These are phyloP conservation scores for Dorcoceras hygrometricum DNA, from an alignment of 257 asterid species.

Conservation along the genomic window DNA sequence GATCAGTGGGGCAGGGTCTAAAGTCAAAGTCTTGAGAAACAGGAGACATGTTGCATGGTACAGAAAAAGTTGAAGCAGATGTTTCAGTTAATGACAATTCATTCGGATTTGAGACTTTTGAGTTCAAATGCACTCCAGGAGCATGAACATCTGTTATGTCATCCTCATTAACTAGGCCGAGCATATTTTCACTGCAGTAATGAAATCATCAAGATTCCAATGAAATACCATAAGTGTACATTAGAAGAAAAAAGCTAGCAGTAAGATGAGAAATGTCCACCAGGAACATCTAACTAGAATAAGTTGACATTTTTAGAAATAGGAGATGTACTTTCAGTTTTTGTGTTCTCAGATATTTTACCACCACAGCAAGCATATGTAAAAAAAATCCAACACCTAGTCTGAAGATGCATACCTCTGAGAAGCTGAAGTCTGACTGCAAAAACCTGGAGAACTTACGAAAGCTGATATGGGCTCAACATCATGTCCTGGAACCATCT, in stretches of 20 bases:
- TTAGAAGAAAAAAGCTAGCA: constrained; percentile 1
- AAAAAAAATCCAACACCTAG: constrained; percentile 14
- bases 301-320: background rate
- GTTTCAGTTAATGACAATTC: constrained; percentile 29
- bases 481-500: constrained; percentile 32
- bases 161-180: constrained; percentile 31
- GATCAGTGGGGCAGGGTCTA: constrained; percentile 36
- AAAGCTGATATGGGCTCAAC: constrained; percentile 26
- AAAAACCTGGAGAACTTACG: constrained; percentile 30
- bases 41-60: constrained; percentile 33
- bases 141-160: constrained; percentile 34
- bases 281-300: constrained; percentile 4
- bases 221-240: constrained; percentile 7
- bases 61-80: constrained; percentile 24
- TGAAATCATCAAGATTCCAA: constrained; percentile 18
- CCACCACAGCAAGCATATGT: constrained; percentile 1
- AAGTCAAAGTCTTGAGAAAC: constrained; percentile 35
- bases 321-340: background rate
- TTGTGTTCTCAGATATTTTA: constrained; percentile 5
- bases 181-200: constrained; percentile 38
- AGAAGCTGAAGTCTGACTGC: constrained; percentile 26
- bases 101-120: constrained; percentile 26
- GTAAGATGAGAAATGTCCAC: background rate
- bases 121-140: constrained; percentile 24
- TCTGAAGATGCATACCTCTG: constrained; percentile 34